Evolutionary conservation across 2,329 filamentous ascomycete genomes (phyloP).

Genomic region (Colletotrichum siamense): DNA sequence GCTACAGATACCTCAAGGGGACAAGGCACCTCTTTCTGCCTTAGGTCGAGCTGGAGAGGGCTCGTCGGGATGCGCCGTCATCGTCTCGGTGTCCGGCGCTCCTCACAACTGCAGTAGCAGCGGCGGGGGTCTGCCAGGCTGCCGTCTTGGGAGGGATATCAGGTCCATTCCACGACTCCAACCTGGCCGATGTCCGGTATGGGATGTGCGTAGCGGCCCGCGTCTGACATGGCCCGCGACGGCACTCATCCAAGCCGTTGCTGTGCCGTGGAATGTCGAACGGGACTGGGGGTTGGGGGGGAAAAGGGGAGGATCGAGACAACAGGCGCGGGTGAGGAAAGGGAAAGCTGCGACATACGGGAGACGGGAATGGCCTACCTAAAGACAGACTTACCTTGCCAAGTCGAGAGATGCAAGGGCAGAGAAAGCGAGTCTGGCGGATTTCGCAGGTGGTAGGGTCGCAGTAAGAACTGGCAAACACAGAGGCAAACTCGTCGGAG

Average conservation of each 20-base stretch:
- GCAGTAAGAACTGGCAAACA: neutral
- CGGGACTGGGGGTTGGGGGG: neutral
- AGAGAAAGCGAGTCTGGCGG: neutral
- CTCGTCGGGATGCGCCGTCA: neutral
- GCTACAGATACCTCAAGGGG: neutral
- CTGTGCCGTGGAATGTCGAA: neutral
- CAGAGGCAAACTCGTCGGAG: neutral
- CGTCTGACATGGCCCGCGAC: neutral
- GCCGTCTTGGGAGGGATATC: neutral
- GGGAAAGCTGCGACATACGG: neutral
- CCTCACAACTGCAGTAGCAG: neutral
- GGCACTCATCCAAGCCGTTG: neutral
- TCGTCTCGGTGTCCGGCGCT: neutral
- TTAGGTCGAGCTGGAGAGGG: neutral
- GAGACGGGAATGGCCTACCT: slow-evolving; percentile 1
- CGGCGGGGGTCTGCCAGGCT: neutral
- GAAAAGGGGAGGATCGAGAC: neutral
- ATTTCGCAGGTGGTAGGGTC: neutral
- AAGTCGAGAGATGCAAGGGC: slow-evolving; percentile 14
- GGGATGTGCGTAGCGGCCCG: neutral
- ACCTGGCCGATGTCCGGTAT: neutral
- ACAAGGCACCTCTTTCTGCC: neutral
- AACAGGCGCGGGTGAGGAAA: neutral
- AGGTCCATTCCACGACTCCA: neutral
- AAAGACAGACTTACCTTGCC: neutral